Evolutionary conservation across 2,329 filamentous ascomycete genomes (phyloP), one percentile per base, ranked within the genome.

Genomic region (Pestalotiopsis fici): DNA sequence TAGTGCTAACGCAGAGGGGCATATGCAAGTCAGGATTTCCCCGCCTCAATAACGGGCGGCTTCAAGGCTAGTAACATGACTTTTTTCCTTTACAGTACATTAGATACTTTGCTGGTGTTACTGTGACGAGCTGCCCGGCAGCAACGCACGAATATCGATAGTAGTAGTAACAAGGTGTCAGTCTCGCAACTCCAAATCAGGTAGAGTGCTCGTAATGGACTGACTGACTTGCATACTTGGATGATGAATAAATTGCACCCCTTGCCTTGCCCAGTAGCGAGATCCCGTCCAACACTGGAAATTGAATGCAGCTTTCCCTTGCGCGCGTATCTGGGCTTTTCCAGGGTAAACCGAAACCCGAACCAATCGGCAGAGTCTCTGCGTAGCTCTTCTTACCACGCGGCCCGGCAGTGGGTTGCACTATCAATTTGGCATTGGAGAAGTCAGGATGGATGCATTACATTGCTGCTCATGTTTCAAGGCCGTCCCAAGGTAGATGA

Each of bases 351-450:
- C 43, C 18, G 23, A 23, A 37, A 31, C 39, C n/a, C 37, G 23
- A 27, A 55, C 61, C 61, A 64, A 64, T 64, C 61, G 61, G 61
- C 61, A 54, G 25, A 25, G 4, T 35, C 15, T 35, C 13, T 61
- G 15, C 13, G 23, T 35, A 18, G 21, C 21, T 31, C 57, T 57
- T 28, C 15, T 18, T 15, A 31, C 57, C 61, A 64, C 47, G 47
- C 61, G 61, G 61, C 21, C 61, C 61, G 61, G 61, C 18, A 18
- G 47, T 28, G 21, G 61, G 43, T 64, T 55, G 47, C 61, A 64
- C 13, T 64, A 21, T 31, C 37, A 55, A 54, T 55, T 64, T 54
- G 39, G 55, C 27, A 35, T 31, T 56, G 47, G 61, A 64, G 25
- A 54, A 50, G 15, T 15, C 23, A 64, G 61, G 47, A 27, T 23